phyloP scores from a whole-genome alignment of 495 filamentous ascomycete genomes.

The Penicillium canescens region DNA sequence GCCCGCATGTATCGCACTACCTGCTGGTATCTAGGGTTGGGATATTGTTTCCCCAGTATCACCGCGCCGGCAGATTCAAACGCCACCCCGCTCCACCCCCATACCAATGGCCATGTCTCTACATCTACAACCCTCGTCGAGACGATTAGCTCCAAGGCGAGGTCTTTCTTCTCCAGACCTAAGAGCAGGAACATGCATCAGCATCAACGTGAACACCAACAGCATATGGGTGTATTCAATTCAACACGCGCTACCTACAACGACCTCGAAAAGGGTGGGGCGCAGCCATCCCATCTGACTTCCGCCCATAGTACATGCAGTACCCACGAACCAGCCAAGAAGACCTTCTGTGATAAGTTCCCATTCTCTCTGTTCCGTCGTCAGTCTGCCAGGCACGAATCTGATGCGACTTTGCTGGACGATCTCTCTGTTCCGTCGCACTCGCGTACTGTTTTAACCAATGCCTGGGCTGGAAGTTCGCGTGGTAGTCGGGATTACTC shows the following conservation, averaged over 20 bases:
- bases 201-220: neutral
- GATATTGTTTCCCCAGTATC: slow-evolving; percentile 23
- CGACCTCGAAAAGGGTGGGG: slow-evolving; percentile 29
- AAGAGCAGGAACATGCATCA: slow-evolving; percentile 3
- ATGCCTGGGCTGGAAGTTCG: slow-evolving; percentile 38
- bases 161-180: slow-evolving; percentile 26
- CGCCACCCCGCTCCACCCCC: neutral
- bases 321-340: neutral
- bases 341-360: slow-evolving; percentile 15
- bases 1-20: slow-evolving; percentile 65
- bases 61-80: slow-evolving; percentile 11
- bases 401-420: slow-evolving; percentile 15
- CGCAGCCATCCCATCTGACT: neutral
- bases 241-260: slow-evolving; percentile 4
- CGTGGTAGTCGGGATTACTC: slow-evolving; percentile 25
- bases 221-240: neutral
- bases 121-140: slow-evolving; percentile 21
- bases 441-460: slow-evolving; percentile 33
- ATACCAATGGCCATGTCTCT: slow-evolving; percentile 1
- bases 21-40: slow-evolving; percentile 28
- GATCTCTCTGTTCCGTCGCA: slow-evolving; percentile 22
- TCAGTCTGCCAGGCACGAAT: neutral
- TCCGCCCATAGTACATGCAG: neutral
- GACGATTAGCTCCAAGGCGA: slow-evolving; percentile 24
- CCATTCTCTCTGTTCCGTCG: slow-evolving; percentile 15